Conservation (phyloP, 345 rosid species). For the Citrus inodora region DNA sequence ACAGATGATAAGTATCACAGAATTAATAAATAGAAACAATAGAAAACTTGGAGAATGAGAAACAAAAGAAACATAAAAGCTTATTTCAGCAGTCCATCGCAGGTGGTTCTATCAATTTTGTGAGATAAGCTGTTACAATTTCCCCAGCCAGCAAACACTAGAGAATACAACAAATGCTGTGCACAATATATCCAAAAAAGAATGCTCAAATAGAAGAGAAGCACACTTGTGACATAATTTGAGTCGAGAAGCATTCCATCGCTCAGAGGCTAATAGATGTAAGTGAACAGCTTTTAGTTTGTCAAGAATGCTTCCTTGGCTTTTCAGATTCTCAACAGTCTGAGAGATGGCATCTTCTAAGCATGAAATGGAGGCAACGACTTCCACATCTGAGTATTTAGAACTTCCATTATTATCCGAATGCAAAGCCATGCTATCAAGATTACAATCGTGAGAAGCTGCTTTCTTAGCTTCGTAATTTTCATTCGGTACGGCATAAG, state of each 20-base stretch:
- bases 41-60: no score
- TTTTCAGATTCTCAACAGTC: slow-evolving; percentile 16
- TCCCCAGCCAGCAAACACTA: no score
- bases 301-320: slow-evolving; percentile 35
- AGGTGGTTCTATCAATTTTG: no score
- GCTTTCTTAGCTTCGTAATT: slow-evolving; percentile 29
- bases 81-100: no score
- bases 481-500: slow-evolving; percentile 21
- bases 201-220: background rate
- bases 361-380: slow-evolving; percentile 16
- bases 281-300: slow-evolving; percentile 54
- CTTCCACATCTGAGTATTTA: slow-evolving; percentile 18
- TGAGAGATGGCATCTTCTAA: slow-evolving; percentile 24
- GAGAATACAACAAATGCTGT: background rate
- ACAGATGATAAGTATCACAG: no score
- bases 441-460: slow-evolving; percentile 20
- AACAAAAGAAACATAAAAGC: no score
- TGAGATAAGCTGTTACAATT: no score
- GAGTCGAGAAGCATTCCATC: slow-evolving; percentile 59
- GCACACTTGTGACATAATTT: slow-evolving; percentile 51
- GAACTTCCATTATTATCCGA: slow-evolving; percentile 24
- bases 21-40: no score
- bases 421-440: slow-evolving; percentile 17
- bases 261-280: slow-evolving; percentile 62
- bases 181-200: background rate